Evolutionary conservation across 805 yeast genomes (phyloP).

Genomic region (Kodamaea neixiangensis): DNA sequence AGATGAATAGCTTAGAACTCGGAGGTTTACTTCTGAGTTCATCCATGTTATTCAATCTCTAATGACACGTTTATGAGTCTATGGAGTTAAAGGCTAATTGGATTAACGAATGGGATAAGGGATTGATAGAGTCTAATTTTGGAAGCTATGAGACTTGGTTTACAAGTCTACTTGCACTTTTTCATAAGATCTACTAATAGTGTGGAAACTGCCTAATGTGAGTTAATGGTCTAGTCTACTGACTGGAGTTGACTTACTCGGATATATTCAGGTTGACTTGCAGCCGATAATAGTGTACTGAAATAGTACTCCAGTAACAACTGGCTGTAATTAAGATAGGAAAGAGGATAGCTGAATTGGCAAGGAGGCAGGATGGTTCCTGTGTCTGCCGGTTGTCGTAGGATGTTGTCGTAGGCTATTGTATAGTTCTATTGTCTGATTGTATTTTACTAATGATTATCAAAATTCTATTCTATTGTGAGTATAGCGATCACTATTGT

Average conservation of each 20-base stretch:
- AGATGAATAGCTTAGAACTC: not conserved
- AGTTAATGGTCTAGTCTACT: too few relatives aligned
- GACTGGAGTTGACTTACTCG: too few relatives aligned
- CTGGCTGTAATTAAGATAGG: not conserved
- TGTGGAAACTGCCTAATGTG: too few relatives aligned
- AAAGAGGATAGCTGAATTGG: not conserved
- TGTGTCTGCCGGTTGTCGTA: not conserved
- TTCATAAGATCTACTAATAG: too few relatives aligned
- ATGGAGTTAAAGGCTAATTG: not conserved
- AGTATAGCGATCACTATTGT: not conserved
- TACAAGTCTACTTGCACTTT: too few relatives aligned
- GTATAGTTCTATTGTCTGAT: not conserved
- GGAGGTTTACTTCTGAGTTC: not conserved
- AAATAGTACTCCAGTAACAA: not conserved
- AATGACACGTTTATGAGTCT: not conserved
- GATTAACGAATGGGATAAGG: not conserved
- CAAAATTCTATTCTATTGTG: not conserved
- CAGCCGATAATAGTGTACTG: not conserved
- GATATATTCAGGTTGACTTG: not conserved
- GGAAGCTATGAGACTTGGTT: too few relatives aligned
- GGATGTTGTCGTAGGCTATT: not conserved
- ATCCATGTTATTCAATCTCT: not conserved
- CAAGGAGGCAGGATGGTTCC: not conserved
- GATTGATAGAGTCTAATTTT: too few relatives aligned
- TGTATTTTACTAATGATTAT: not conserved